Conservation (phyloP, 225 moss, liverwort and hornwort species). For the Marchantia polymorpha region DNA sequence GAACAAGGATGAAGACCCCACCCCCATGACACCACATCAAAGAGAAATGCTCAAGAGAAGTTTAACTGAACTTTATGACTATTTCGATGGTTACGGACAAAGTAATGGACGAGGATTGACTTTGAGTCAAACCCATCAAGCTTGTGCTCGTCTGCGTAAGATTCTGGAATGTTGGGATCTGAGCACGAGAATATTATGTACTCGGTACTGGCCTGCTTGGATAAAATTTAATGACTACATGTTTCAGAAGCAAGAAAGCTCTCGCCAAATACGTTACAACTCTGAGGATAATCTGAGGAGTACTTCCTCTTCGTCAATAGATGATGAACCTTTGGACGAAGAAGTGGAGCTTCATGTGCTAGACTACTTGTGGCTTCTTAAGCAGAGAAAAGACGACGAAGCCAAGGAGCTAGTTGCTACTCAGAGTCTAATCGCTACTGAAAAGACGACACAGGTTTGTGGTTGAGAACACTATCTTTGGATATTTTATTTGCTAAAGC, state of each 20-base stretch:
- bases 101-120: conserved; percentile 24
- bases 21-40: conserved; percentile 28
- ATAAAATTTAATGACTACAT: conserved; percentile 28
- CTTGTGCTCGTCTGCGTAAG: conserved; percentile 37
- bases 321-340: not conserved
- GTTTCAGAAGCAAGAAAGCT: conserved; percentile 9
- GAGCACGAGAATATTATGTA: conserved; percentile 29
- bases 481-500: not conserved
- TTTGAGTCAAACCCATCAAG: conserved; percentile 25
- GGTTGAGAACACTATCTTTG: not conserved
- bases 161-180: conserved; percentile 35
- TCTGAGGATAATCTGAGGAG: conserved; percentile 8
- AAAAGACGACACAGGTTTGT: conserved; percentile 43
- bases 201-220: conserved; percentile 43
- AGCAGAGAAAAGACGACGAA: conserved; percentile 38
- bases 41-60: conserved; percentile 18
- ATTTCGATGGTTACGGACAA: conserved; percentile 32
- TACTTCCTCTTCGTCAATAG: not conserved
- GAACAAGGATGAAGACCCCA: conserved; percentile 29
- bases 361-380: conserved; percentile 39
- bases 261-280: not conserved
- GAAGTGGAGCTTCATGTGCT: conserved; percentile 39
- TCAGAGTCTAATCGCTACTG: conserved; percentile 32
- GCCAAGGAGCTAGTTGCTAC: conserved; percentile 36
- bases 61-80: conserved; percentile 30